Conservation (phyloP, 192 early-diverging fungal species). For the Backusella parvicylindrica region DNA sequence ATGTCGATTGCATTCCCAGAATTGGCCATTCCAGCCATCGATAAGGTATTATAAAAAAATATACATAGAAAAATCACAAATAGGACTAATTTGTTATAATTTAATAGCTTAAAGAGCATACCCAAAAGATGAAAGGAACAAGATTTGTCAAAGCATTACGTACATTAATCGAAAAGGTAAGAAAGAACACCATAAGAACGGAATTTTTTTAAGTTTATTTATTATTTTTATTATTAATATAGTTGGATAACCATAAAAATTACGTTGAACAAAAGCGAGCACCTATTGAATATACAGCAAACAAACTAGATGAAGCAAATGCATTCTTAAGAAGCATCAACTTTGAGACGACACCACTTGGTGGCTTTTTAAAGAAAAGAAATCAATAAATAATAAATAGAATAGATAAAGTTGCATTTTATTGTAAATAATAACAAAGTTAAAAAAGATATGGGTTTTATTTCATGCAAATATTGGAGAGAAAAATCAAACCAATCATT, state of each 20-base stretch:
- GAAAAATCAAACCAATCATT: conserved; percentile 1
- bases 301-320: conserved; percentile 41
- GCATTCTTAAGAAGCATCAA: conserved; percentile 26
- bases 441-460: not conserved
- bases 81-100: not conserved
- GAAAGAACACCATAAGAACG: not conserved
- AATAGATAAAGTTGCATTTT: not conserved
- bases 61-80: too few relatives aligned
- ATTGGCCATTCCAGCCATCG: conserved; percentile 77
- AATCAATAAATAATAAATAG: conserved; percentile 16
- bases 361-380: conserved; percentile 28
- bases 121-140: conserved; percentile 70
- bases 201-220: not conserved
- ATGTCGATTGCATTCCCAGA: conserved; percentile 94
- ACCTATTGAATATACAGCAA: conserved; percentile 60
- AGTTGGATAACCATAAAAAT: conserved; percentile 74
- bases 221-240: not conserved
- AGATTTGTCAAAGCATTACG: conserved; percentile 77
- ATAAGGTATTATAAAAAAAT: conserved; percentile 48
- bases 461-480: not conserved
- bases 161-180: conserved; percentile 74
- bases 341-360: conserved; percentile 29
- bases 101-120: conserved; percentile 64
- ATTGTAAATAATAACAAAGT: too few relatives aligned
- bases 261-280: conserved; percentile 76